Conservation (phyloP, 352 stramenopile genomes). For the Aphanomyces euteiches region DNA sequence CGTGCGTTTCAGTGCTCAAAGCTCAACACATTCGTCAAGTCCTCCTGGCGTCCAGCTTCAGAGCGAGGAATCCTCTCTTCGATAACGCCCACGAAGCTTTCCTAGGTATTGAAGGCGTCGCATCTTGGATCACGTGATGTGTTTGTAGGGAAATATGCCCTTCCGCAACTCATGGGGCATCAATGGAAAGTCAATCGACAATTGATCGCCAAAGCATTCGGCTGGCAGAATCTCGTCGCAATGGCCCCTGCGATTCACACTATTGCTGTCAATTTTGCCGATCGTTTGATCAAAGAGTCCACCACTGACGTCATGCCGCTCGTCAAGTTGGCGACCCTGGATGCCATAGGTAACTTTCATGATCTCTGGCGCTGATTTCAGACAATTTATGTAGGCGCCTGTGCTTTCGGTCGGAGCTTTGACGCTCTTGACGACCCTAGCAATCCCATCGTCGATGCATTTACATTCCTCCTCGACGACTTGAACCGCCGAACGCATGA, state of each 20-base stretch:
- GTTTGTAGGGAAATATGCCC: not conserved
- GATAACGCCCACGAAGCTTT: not conserved
- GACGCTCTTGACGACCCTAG: not conserved
- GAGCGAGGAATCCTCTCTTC: not conserved
- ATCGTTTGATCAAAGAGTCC: not conserved
- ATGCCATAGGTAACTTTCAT: no score
- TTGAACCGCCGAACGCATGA: slow-evolving; percentile 1
- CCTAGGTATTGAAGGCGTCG: not conserved
- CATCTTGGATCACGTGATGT: no score
- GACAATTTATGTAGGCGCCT: no score
- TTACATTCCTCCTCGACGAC: slow-evolving; percentile 19
- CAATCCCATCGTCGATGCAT: not conserved
- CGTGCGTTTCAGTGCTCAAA: not conserved
- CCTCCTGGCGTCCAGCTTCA: slow-evolving; percentile 8
- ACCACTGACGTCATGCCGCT: not conserved
- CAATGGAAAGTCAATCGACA: slow-evolving; percentile 18
- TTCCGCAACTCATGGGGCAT: not conserved
- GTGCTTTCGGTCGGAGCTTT: not conserved
- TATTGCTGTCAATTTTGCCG: slow-evolving; percentile 3
- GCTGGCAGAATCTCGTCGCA: slow-evolving; percentile 4
- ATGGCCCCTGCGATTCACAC: slow-evolving; percentile 2
- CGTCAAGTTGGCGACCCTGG: not conserved
- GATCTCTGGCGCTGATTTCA: no score
- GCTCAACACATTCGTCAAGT: slow-evolving; percentile 9
- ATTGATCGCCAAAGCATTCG: slow-evolving; percentile 7